phyloP scores from a whole-genome alignment of 257 asterid species.

The Solanum pennellii region DNA sequence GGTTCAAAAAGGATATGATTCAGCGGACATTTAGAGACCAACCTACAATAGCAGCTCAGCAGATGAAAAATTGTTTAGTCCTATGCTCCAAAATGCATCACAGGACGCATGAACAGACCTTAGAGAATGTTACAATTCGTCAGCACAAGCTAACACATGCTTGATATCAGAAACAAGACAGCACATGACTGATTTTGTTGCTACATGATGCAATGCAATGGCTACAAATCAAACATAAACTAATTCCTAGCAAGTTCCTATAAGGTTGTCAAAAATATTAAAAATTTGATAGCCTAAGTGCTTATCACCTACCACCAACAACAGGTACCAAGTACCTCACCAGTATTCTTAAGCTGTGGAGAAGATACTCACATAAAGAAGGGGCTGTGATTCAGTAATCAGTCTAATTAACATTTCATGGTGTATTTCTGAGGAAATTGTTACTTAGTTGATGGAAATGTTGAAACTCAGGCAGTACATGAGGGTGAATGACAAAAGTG shows the following conservation, averaged over 20 bases:
- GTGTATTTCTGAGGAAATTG: not conserved
- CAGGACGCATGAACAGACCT: not conserved
- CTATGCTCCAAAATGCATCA: not conserved
- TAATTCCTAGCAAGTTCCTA: not conserved
- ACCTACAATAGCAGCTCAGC: conserved; percentile 18
- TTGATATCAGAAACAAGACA: not conserved
- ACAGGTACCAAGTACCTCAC: not conserved
- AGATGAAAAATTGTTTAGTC: not conserved
- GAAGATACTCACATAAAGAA: not conserved
- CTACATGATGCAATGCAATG: not conserved
- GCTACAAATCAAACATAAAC: not conserved
- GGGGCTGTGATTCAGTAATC: not conserved
- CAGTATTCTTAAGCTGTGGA: not conserved
- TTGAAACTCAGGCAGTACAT: not conserved
- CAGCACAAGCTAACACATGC: not conserved
- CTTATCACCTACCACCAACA: not conserved
- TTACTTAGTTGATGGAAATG: no score
- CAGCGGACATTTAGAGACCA: conserved; percentile 31
- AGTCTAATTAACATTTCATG: not conserved
- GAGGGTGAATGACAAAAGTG: not conserved
- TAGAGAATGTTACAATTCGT: no score
- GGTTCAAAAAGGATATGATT: conserved; percentile 19
- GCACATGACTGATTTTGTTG: not conserved
- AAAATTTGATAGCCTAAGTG: not conserved
- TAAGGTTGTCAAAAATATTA: not conserved